Evolutionary conservation across 129 eudicot genomes (phyloP), one percentile per base, ranked within the genome.

Genomic region (Centaurea solstitialis): DNA sequence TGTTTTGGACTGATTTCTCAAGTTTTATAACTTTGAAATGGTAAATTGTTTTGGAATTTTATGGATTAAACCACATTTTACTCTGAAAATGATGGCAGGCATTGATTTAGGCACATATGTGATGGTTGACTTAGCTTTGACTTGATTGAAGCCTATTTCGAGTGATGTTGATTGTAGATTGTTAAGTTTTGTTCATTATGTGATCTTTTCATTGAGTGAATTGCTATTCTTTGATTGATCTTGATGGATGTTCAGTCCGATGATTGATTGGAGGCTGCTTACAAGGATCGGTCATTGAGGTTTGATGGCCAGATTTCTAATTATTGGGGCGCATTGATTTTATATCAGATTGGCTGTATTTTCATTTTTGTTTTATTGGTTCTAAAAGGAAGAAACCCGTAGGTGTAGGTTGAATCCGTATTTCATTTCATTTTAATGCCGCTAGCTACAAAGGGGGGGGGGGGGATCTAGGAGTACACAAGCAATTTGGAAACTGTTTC

Each of bases 41-140:
- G 45, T 53, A 68, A 40, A 50, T 26, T 68, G 35, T 23, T 81
- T 68, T 74, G 80, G 15, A 75, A 68, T 69, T 68, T 68, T 76
- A 76, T 69, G 69, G 45, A 76, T 39, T 77, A 15, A 26, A 41
- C 64, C 74, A 43, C 78, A 70, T 83, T 83, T 61, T 67, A 45
- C 69, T 65, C 45, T 38, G 72, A 82, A 68, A 82, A 68, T 70
- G 85, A 71, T 79, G 20, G 66, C 39, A 57, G 23, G 6, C 72
- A 59, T 24, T 41, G 81, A 75, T 83, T 71, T 45, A 13, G 30
- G 59, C 78, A 11, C 62, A 28, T 57, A n/a, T 76, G 67, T 76
- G 77, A 70, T 57, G 1, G 72, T 59, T 64, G 79, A 83, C 82
- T 77, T 79, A 77, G 41, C 33, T 67, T 77, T 77, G 79, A 83